Conservation (phyloP, 129 eudicot species). For the Escallonia rubra region DNA sequence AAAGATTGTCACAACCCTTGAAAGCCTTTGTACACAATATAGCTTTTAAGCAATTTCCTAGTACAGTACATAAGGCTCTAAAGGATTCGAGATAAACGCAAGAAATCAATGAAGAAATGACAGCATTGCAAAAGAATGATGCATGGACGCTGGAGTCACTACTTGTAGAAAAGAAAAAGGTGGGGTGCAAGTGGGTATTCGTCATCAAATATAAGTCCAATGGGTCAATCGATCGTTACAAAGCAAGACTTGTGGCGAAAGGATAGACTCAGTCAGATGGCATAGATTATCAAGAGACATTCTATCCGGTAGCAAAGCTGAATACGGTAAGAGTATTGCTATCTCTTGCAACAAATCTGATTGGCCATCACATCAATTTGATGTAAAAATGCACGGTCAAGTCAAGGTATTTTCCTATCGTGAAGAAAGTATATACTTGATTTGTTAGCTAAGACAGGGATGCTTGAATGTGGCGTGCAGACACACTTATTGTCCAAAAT, state of each 20-base stretch:
- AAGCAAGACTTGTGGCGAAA: not conserved
- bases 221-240: not conserved
- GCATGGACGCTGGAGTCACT: not conserved
- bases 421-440: too few relatives aligned
- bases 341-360: not conserved
- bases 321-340: not conserved
- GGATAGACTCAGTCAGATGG: not conserved
- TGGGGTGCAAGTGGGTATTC: not conserved
- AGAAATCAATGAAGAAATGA: slow-evolving; percentile 4
- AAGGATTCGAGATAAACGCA: not conserved
- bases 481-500: too few relatives aligned
- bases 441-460: too few relatives aligned
- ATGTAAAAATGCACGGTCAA: not conserved
- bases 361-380: not conserved
- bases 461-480: too few relatives aligned
- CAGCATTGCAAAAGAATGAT: not conserved
- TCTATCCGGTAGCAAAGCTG: not conserved
- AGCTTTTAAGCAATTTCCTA: not conserved
- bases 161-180: not conserved
- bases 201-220: not conserved
- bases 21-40: not conserved
- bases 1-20: not conserved
- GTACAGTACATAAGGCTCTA: not conserved
- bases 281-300: not conserved
- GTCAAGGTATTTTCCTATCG: too few relatives aligned